Percentiles rank a stretch among this genome's conserved stretches.
Evolutionary conservation across 2,329 filamentous ascomycete genomes (phyloP).

Genomic region (Mollisiaceae sp.): DNA sequence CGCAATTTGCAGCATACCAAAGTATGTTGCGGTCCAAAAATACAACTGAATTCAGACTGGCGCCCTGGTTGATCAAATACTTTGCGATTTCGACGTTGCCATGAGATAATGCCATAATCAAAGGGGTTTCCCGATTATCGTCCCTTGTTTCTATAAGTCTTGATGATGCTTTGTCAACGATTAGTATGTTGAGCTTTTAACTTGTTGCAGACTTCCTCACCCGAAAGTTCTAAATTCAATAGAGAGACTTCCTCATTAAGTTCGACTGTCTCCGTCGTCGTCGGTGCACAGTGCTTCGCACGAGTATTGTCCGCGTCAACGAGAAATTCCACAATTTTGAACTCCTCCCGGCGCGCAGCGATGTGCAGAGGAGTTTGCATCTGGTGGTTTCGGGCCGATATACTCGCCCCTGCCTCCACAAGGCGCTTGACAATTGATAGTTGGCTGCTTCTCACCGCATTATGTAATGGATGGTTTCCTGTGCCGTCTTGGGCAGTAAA

Average conservation of each 20-base stretch:
- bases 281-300: not conserved
- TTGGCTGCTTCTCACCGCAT: not conserved
- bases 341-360: slow-evolving; percentile 4
- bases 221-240: not conserved
- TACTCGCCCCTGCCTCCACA: slow-evolving; percentile 9
- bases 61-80: slow-evolving; percentile 19
- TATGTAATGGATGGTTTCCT: slow-evolving; percentile 13
- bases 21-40: not conserved
- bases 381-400: slow-evolving; percentile 6
- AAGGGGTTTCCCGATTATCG: not conserved
- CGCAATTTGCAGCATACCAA: slow-evolving; percentile 6
- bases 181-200: not conserved
- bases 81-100: slow-evolving; percentile 2
- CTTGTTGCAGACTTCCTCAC: not conserved
- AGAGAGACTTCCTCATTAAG: not conserved
- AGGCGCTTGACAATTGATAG: not conserved
- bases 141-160: slow-evolving; percentile 12
- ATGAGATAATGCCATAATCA: slow-evolving; percentile 7
- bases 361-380: slow-evolving; percentile 18
- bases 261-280: not conserved
- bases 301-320: not conserved
- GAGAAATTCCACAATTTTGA: slow-evolving; percentile 10
- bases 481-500: not conserved
- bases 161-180: not conserved
- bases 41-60: slow-evolving; percentile 1